Evolutionary conservation across 179 eudicot species (phyloP).

Genomic region (Amaranthus tricolor): DNA sequence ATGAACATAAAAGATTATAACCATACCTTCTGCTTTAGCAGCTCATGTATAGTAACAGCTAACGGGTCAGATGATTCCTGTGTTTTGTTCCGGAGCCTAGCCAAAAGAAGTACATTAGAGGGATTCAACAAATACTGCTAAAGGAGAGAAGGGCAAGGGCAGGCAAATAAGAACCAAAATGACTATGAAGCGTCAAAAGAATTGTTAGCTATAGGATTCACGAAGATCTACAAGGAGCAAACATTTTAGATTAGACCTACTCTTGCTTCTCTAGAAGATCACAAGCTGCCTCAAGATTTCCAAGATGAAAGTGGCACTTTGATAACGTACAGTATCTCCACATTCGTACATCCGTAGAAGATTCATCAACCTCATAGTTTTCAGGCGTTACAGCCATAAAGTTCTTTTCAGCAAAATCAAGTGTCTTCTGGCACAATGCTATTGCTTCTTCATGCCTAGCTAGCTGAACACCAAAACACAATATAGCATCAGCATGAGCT

Average conservation of each 20-base stretch:
- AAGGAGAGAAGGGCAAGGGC: not conserved
- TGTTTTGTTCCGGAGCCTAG: conserved; percentile 38
- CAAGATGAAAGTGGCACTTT: conserved; percentile 72
- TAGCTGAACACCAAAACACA: conserved; percentile 41
- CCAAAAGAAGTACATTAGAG: conserved; percentile 5
- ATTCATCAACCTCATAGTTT: conserved; percentile 24
- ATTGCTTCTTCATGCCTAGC: conserved; percentile 71
- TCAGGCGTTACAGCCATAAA: conserved; percentile 19
- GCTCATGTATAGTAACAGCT: conserved; percentile 63
- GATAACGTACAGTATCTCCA: conserved; percentile 69
- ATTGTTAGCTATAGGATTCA: not conserved
- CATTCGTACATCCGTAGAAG: conserved; percentile 32
- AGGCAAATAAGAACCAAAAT: not conserved
- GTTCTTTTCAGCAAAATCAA: conserved; percentile 65
- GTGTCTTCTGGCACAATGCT: conserved; percentile 65
- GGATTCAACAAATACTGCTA: not conserved
- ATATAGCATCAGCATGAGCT: conserved; percentile 18
- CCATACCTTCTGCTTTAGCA: conserved; percentile 68
- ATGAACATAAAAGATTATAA: not conserved
- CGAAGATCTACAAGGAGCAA: conserved; percentile 10
- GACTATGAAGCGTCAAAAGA: conserved; percentile 4
- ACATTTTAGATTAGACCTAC: conserved; percentile 30
- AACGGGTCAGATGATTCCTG: conserved; percentile 42
- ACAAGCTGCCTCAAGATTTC: conserved; percentile 83
- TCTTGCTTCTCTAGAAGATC: conserved; percentile 59